Evolutionary conservation across 805 yeast species (phyloP).

Genomic region (Peterozyma xylosa): DNA sequence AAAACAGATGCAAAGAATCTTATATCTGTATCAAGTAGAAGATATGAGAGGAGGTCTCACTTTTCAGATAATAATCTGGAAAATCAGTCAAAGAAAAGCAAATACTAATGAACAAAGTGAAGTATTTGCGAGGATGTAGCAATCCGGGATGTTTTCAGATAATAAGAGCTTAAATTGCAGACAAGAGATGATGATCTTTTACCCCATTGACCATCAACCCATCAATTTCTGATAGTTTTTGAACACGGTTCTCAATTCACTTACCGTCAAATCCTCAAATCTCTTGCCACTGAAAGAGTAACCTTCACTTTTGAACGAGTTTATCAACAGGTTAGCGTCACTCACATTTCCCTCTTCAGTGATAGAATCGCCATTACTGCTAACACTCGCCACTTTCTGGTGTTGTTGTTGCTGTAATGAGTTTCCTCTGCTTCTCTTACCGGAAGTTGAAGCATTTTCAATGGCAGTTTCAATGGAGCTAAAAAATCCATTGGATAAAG

Average conservation of each 20-base stretch:
- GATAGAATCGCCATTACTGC: no score
- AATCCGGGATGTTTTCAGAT: no score
- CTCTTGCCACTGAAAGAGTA: slow-evolving; percentile 9
- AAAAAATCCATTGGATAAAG: slow-evolving; percentile 10
- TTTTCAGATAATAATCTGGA: no score
- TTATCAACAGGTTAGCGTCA: neutral
- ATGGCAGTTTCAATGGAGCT: slow-evolving; percentile 24
- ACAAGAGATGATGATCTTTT: no score
- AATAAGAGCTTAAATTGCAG: no score
- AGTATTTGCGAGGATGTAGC: no score
- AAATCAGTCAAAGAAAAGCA: no score
- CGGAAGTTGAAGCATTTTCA: slow-evolving; percentile 10
- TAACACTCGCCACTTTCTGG: neutral
- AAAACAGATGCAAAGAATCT: no score
- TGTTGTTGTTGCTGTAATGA: slow-evolving; percentile 6
- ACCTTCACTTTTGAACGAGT: neutral
- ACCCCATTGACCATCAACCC: slow-evolving; percentile 1
- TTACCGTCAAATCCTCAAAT: slow-evolving; percentile 21
- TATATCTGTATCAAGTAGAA: no score
- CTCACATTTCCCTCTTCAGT: neutral
- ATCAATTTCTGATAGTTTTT: slow-evolving; percentile 19
- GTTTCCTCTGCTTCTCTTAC: slow-evolving; percentile 23
- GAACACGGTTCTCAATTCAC: slow-evolving; percentile 20
- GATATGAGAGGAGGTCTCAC: no score
- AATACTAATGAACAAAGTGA: no score